Percentiles rank a stretch among this genome's conserved stretches.
Conservation (phyloP, 768 basidiomycete genomes). For the Mycena belliarum region DNA sequence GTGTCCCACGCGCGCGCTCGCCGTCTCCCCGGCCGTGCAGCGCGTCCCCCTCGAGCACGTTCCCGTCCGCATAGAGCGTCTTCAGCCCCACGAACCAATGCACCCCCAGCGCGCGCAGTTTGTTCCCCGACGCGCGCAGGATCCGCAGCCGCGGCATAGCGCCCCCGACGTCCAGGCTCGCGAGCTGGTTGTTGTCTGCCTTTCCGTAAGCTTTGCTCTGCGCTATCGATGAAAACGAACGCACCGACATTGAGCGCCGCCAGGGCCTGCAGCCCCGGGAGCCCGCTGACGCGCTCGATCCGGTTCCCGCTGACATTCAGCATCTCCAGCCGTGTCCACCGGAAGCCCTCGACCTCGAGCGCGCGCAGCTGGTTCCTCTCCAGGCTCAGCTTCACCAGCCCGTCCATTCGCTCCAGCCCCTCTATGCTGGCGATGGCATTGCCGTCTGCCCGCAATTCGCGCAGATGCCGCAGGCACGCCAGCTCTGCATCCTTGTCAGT, state of each 20-base stretch:
- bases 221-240: no score
- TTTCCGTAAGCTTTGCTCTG: no score
- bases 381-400: conserved; percentile 81
- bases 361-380: conserved; percentile 69
- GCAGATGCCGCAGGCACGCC: conserved; percentile 77
- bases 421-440: conserved; percentile 76
- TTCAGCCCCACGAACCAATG: conserved; percentile 69
- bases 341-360: conserved; percentile 59
- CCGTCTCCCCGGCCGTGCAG: conserved; percentile 5
- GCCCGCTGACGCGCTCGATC: conserved; percentile 56
- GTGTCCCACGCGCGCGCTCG: conserved; percentile 10
- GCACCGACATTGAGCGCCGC: conserved; percentile 81
- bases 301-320: conserved; percentile 81
- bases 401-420: conserved; percentile 78
- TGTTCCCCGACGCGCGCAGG: conserved; percentile 83
- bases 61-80: conserved; percentile 92
- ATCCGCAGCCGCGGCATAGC: conserved; percentile 74
- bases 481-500: conserved; percentile 58
- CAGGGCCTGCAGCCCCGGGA: conserved; percentile 63
- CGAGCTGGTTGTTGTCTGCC: conserved; percentile 74
- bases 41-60: conserved; percentile 45
- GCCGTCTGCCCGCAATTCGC: conserved; percentile 87
- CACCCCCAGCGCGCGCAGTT: conserved; percentile 64
- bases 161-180: conserved; percentile 52
- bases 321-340: conserved; percentile 79